Evolutionary conservation across 495 filamentous ascomycete species (phyloP), one percentile per base, ranked within the genome.

Genomic region (Hyaloscypha hepaticicola): DNA sequence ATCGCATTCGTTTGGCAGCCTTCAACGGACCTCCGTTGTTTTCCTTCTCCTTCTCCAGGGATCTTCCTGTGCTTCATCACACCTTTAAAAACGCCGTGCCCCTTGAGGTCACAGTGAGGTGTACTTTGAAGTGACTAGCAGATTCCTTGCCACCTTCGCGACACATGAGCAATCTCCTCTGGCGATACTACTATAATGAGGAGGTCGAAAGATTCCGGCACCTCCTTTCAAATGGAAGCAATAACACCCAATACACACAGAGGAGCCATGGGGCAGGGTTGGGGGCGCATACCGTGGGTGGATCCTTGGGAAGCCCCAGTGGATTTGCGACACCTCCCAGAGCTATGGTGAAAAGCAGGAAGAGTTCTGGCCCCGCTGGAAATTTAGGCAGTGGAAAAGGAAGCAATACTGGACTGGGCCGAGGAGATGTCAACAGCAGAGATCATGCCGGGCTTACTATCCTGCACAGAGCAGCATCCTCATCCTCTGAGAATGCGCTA

Each of bases 161-260:
- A 83, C 89, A 88, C 87, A 99, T 98, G 96, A 97, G 90, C 85
- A 88, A 89, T 79, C 87, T 90, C 81, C 87, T 99, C 74, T 97
- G 95, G 94, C 90, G 91, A 80, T 91, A 83, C 76, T 99, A 92
- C 75, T 88, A 94, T 78, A 89, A 96, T 83, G 90, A 97, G 87
- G 92, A 99, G 81, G 89, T 94, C 82, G 92, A 94, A 71, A 86
- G 78, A 72, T 98, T 99, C 80, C 87, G 88, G 79, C 87, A 87
- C 76, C 82, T 93, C 69, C 83, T 98, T 79, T 85, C 87, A 70
- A 85, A 83, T 70, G 83, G 86, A 74, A 78, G 78, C 74, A 78
- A 83, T 71, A 73, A 68, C 76, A 77, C 80, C 68, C 77, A 81
- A 74, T 72, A 75, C 69, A 61, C 75, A 73, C 74, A 74, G 51